These are phyloP conservation scores for Calophaca sinica DNA, from an alignment of 306 rosid genomes.

Conservation along the genomic window DNA sequence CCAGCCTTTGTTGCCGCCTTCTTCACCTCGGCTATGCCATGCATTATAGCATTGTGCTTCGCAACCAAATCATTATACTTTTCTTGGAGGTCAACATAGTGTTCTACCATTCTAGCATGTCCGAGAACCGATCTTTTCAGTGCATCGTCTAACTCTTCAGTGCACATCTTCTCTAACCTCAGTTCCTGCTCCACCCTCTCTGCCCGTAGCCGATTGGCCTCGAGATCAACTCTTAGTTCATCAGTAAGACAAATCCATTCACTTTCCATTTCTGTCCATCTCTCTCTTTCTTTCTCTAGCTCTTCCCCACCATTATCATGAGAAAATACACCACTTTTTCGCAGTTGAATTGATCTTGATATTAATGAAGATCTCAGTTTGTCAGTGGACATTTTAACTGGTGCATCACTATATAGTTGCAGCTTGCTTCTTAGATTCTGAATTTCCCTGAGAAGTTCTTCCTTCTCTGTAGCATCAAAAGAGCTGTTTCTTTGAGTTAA, in stretches of 20 bases:
- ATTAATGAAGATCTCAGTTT: conserved; percentile 79
- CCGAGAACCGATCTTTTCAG: conserved; percentile 84
- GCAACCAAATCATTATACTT: conserved; percentile 77
- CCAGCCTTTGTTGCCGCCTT: conserved; percentile 88
- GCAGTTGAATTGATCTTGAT: conserved; percentile 79
- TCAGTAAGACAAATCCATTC: conserved; percentile 97
- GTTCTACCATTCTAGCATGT: conserved; percentile 91
- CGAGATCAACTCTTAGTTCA: conserved; percentile 86
- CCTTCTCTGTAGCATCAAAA: conserved; percentile 77
- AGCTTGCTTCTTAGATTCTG: conserved; percentile 76
- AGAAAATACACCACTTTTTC: conserved; percentile 58
- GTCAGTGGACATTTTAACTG: conserved; percentile 71
- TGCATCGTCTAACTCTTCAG: conserved; percentile 87
- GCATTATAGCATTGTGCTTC: conserved; percentile 86
- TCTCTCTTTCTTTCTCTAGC: conserved; percentile 77
- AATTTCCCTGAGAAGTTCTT: conserved; percentile 87
- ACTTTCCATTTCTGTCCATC: conserved; percentile 98
- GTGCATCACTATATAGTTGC: conserved; percentile 58
- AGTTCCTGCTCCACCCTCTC: conserved; percentile 81
- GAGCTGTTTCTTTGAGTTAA: conserved; percentile 40
- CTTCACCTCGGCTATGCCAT: conserved; percentile 92
- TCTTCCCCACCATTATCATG: conserved; percentile 64
- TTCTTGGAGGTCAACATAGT: conserved; percentile 92
- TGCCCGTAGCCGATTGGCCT: conserved; percentile 66
- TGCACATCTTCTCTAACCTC: conserved; percentile 72